A percentile compares a stretch with the other conserved stretches of the same genome.
Evolutionary conservation across 2,329 filamentous ascomycete genomes (phyloP).

Genomic region (Ceratocystis ficicola): DNA sequence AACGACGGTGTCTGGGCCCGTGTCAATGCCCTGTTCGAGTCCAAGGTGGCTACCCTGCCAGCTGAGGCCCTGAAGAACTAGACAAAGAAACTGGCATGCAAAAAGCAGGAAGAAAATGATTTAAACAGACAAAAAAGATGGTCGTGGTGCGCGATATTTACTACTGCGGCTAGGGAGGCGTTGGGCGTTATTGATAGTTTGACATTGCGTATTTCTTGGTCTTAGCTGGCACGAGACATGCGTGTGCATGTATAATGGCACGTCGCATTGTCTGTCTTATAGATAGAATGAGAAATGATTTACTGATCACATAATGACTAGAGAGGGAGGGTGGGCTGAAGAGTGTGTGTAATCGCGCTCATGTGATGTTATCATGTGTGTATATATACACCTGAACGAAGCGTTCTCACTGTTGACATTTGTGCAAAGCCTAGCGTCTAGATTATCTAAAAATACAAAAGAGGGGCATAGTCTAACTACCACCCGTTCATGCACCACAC

Average conservation of each 20-base stretch:
- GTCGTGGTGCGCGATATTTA: not conserved
- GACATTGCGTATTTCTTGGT: not conserved
- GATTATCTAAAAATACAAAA: conserved; percentile 19
- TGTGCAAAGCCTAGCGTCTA: not conserved
- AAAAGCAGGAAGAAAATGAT: conserved; percentile 7
- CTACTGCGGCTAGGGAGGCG: not conserved
- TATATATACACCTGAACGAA: not conserved
- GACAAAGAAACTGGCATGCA: not conserved
- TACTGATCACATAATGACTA: too few relatives aligned
- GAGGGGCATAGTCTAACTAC: not conserved
- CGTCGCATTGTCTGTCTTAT: too few relatives aligned
- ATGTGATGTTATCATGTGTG: conserved; percentile 6
- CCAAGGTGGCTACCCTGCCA: conserved; percentile 64
- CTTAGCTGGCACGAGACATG: too few relatives aligned
- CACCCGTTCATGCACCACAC: not conserved
- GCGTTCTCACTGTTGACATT: not conserved
- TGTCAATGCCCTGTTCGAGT: conserved; percentile 71
- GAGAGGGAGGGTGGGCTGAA: not conserved
- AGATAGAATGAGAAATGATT: too few relatives aligned
- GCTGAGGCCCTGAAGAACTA: conserved; percentile 27
- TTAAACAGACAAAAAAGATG: not conserved
- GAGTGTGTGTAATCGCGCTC: not conserved
- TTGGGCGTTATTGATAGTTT: conserved; percentile 8
- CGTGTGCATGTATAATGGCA: too few relatives aligned
- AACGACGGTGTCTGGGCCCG: conserved; percentile 69